Percentiles rank a stretch among this genome's conserved stretches.
These are phyloP conservation scores for Dicorynia guianensis DNA, from an alignment of 306 rosid species.

Conservation along the genomic window DNA sequence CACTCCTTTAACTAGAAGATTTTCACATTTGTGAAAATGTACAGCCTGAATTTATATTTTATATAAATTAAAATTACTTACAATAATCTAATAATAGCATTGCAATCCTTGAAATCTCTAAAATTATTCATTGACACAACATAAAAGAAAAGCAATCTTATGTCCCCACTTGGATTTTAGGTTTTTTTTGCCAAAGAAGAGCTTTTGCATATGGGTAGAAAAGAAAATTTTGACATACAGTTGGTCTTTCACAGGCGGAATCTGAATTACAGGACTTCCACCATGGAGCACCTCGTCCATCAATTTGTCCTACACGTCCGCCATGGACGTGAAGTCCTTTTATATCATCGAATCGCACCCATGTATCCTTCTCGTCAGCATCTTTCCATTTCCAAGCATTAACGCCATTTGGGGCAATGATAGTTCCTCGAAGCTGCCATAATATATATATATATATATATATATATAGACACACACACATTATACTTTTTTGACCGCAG, in stretches of 20 bases:
- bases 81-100: too few species aligned
- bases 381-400: conserved; percentile 10
- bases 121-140: too few species aligned
- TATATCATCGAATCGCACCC: conserved; percentile 19
- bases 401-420: conserved; percentile 15
- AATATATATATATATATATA: too few species aligned
- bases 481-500: too few species aligned
- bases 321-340: conserved; percentile 28
- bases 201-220: too few species aligned
- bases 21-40: neutral
- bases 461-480: too few species aligned
- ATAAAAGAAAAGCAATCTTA: too few species aligned
- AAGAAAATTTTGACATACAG: neutral
- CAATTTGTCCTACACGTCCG: conserved; percentile 41
- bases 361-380: neutral
- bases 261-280: conserved; percentile 9
- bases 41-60: conserved; percentile 56
- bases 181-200: too few species aligned
- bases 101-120: too few species aligned
- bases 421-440: conserved; percentile 17
- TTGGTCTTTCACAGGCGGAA: neutral
- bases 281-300: conserved; percentile 43
- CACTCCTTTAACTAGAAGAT: conserved; percentile 33
- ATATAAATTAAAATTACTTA: too few species aligned
- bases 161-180: too few species aligned